Conservation (phyloP, 345 rosid species). For the Bruguiera sexangula region DNA sequence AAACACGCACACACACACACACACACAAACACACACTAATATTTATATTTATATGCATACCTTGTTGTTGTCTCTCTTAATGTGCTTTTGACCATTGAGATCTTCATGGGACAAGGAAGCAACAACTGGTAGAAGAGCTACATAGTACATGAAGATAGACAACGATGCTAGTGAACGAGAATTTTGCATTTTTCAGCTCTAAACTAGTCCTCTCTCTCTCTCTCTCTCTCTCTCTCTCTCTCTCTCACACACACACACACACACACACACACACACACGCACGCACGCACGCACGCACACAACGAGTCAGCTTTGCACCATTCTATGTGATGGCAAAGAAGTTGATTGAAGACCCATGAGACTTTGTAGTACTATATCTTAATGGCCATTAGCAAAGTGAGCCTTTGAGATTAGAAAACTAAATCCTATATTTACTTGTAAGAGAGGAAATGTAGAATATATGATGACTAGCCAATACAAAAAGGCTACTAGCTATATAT, state of each 20-base stretch:
- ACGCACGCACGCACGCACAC: neutral
- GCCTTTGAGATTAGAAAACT: slow-evolving; percentile 17
- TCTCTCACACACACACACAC: too few relatives aligned
- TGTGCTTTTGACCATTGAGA: slow-evolving; percentile 15
- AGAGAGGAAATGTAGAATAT: slow-evolving; percentile 27
- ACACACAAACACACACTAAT: neutral
- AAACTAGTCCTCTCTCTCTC: neutral
- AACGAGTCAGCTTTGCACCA: slow-evolving; percentile 3
- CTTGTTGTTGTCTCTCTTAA: slow-evolving; percentile 23
- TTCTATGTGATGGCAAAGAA: slow-evolving; percentile 12
- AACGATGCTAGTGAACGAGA: slow-evolving; percentile 10
- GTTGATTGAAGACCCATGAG: neutral
- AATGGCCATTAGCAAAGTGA: slow-evolving; percentile 8
- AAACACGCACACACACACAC: neutral
- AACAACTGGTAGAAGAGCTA: slow-evolving; percentile 25
- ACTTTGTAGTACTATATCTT: neutral
- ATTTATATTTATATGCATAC: slow-evolving; percentile 10
- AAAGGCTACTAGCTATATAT: slow-evolving; percentile 9
- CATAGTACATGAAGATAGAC: slow-evolving; percentile 12
- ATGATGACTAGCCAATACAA: slow-evolving; percentile 17
- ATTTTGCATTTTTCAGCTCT: slow-evolving; percentile 21
- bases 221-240: too few relatives aligned
- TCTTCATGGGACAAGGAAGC: slow-evolving; percentile 30
- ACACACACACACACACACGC: neutral
- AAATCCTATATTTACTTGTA: slow-evolving; percentile 21